Evolutionary conservation across 371 early-diverging fungal genomes (phyloP), one percentile per base, ranked within the genome.

Genomic region (Parasitella parasitica): DNA sequence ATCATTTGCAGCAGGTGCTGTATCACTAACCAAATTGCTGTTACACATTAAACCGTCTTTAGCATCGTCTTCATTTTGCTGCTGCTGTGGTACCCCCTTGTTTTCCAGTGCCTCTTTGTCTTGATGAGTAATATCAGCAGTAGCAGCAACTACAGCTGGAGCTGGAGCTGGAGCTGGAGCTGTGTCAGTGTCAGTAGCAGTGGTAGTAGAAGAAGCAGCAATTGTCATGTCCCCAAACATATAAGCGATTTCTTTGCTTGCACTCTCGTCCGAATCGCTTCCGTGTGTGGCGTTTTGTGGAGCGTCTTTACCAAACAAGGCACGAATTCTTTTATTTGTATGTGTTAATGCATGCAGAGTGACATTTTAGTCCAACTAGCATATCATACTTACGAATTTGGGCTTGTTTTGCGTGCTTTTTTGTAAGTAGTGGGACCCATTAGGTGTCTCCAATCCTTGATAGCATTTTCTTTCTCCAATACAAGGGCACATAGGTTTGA

Each of bases 401-500:
- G 91, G 2, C 76, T 77, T 48, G 74, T 68, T 54, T 82, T 77
- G 9, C 80, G 67, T 11, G 93, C 93, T 38, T 85, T 86, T 8
- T 71, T 69, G 1, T 91, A 83, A 57, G 88, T 85, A 0, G 91
- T 91, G 1, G 91, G 87, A 1, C 94, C 94, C 56, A 91, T 89
- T 6, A 90, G 59, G n/a, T 68, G 59, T 15, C 90, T 69, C 93
- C 93, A 94, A 7, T 73, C 80, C 1, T 69, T 52, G 4, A 94
- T 80, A 0, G 87, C 92, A 20, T 82, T 70, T 6, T 76, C 79
- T 32, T 86, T 89, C 63, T 86, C 81, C 22, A 94, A 69, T 0
- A 91, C 82, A 70, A 94, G 43, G 18, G 64, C 64, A 18, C 54
- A 63, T 27, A 63, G 18, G 20, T 57, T 52, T 2, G 57, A 63